These are phyloP conservation scores for Noccaea bulbosa DNA, from an alignment of 345 rosid species.

Conservation along the genomic window DNA sequence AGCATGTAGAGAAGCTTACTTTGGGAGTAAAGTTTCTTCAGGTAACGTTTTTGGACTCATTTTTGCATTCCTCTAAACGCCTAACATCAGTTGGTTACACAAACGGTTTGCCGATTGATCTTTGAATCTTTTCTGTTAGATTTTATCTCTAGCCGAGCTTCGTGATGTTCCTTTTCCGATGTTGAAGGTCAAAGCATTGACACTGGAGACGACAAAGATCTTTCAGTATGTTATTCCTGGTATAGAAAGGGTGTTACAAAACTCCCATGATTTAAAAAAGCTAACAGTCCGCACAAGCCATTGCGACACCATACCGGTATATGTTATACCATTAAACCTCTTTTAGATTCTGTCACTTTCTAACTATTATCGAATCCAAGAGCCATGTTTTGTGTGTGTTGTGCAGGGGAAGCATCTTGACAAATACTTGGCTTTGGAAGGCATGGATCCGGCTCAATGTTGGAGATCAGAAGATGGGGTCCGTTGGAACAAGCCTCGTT, in stretches of 20 bases:
- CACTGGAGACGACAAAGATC: conserved; percentile 16
- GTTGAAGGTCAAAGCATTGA: conserved; percentile 5
- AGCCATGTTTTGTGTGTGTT: background rate
- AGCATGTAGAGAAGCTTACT: conserved; percentile 21
- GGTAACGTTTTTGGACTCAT: background rate
- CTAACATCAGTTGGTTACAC: background rate
- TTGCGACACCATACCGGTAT: background rate
- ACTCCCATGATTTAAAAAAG: conserved; percentile 13
- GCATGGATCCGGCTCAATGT: background rate
- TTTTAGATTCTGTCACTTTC: background rate
- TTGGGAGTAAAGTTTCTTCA: conserved; percentile 4
- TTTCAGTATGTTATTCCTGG: conserved; percentile 19
- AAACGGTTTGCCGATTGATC: background rate
- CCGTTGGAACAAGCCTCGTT: background rate
- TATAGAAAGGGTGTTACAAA: conserved; percentile 7
- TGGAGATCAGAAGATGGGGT: conserved; percentile 2
- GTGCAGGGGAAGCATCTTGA: background rate
- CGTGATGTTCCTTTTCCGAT: conserved; percentile 1
- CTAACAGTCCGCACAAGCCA: background rate
- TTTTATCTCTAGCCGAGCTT: conserved; percentile 8
- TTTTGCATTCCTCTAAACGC: background rate
- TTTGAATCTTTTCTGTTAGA: conserved; percentile 1
- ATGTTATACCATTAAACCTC: conserved; percentile 1
- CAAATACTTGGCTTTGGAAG: background rate
- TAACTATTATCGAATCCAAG: conserved; percentile 10